These are phyloP conservation scores for Deuterostichococcus epilithicus DNA, from an alignment of 139 green algal species.

Conservation along the genomic window DNA sequence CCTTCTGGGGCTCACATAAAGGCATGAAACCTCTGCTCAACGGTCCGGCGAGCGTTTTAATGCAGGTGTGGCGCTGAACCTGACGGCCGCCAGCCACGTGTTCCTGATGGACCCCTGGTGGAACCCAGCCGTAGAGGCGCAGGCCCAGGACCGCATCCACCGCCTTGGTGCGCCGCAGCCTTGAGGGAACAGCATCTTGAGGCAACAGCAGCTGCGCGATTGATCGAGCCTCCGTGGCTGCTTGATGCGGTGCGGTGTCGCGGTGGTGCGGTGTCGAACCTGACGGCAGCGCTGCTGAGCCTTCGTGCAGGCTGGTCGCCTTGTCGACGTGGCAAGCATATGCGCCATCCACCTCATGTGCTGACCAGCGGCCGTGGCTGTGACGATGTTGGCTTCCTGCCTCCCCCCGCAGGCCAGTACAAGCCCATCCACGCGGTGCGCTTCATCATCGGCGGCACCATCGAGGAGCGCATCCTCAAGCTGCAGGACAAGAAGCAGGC, in stretches of 20 bases:
- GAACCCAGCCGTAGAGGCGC: conserved; percentile 69
- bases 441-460: conserved; percentile 82
- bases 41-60: background rate
- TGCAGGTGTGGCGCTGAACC: conserved; percentile 80
- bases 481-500: conserved; percentile 87
- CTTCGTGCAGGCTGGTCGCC: too few relatives aligned
- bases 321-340: too few relatives aligned
- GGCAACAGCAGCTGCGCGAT: too few relatives aligned
- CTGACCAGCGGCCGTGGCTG: conserved; percentile 46
- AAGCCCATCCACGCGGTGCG: conserved; percentile 78
- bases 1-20: too few relatives aligned
- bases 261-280: too few relatives aligned
- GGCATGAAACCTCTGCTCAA: too few relatives aligned
- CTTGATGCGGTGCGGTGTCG: background rate
- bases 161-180: conserved; percentile 49
- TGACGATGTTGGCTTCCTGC: too few relatives aligned
- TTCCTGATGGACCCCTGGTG: conserved; percentile 85
- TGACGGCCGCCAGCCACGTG: conserved; percentile 77
- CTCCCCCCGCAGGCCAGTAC: conserved; percentile 55
- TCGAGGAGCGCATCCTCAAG: conserved; percentile 95
- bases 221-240: too few relatives aligned
- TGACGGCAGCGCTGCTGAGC: too few relatives aligned
- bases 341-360: background rate
- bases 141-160: conserved; percentile 58
- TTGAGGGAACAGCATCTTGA: too few relatives aligned